These are phyloP conservation scores for Pseudocercospora fuligena DNA, from an alignment of 2,329 filamentous ascomycete species.

Conservation along the genomic window DNA sequence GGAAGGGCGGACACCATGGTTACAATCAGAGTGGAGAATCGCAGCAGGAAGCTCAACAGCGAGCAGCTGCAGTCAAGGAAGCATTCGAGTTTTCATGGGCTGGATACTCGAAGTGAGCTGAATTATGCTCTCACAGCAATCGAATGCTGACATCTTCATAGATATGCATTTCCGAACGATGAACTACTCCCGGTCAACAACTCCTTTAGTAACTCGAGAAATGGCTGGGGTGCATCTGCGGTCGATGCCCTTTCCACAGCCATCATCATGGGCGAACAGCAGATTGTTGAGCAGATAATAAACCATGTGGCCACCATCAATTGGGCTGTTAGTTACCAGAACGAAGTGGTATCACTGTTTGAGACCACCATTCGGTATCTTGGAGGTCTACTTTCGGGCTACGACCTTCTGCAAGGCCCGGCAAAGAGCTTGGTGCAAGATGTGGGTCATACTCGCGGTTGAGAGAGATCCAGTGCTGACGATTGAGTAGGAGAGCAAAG, in stretches of 20 bases:
- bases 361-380: constrained; percentile 91
- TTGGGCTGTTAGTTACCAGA: constrained; percentile 73
- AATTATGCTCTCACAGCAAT: neutral
- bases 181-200: constrained; percentile 71
- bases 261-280: constrained; percentile 72
- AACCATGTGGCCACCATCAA: constrained; percentile 72
- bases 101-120: constrained; percentile 48
- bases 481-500: constrained; percentile 43
- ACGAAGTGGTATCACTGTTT: constrained; percentile 72
- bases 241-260: constrained; percentile 83
- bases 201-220: constrained; percentile 68
- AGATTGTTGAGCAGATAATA: constrained; percentile 73
- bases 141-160: constrained; percentile 8
- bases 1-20: constrained; percentile 11
- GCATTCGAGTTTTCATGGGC: constrained; percentile 74
- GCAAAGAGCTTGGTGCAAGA: constrained; percentile 42
- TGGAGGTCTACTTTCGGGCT: constrained; percentile 76
- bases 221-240: constrained; percentile 84
- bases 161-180: constrained; percentile 56
- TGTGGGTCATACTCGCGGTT: neutral
- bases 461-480: constrained; percentile 22
- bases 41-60: constrained; percentile 22
- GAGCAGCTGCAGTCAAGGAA: constrained; percentile 65
- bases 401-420: constrained; percentile 74
- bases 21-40: constrained; percentile 18